phyloP scores from a whole-genome alignment of 2,329 filamentous ascomycete genomes.

The Paraphaeosphaeria sporulosa region DNA sequence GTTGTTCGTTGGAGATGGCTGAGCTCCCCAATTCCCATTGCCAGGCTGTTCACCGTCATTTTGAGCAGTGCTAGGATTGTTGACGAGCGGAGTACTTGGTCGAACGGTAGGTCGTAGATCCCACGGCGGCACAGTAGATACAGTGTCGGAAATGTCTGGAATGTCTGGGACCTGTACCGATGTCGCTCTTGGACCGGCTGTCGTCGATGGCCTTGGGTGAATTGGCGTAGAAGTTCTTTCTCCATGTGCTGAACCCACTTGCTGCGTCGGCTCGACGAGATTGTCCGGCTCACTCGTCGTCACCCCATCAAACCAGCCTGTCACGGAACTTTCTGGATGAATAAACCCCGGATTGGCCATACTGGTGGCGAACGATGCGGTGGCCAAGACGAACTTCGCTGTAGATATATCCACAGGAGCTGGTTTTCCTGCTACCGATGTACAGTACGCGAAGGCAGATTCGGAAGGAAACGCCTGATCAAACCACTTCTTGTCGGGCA shows the following conservation, averaged over 20 bases:
- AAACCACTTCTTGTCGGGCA: slow-evolving; percentile 26
- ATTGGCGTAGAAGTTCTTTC: not conserved
- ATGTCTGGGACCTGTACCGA: not conserved
- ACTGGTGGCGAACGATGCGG: slow-evolving; percentile 15
- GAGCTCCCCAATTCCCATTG: not conserved
- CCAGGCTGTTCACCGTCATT: not conserved
- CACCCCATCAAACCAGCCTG: slow-evolving; percentile 2
- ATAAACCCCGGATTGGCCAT: slow-evolving; percentile 1
- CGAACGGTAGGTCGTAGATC: not conserved
- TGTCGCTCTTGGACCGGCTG: slow-evolving; percentile 9
- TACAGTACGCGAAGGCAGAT: slow-evolving; percentile 25
- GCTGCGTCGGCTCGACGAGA: not conserved
- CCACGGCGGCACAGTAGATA: not conserved
- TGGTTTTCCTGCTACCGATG: slow-evolving; percentile 9
- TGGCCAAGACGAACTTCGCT: slow-evolving; percentile 22
- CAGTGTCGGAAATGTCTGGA: not conserved
- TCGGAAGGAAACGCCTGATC: slow-evolving; percentile 23
- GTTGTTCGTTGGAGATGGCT: not conserved
- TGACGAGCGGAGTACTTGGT: not conserved
- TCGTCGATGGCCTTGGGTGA: slow-evolving; percentile 5
- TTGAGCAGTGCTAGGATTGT: not conserved
- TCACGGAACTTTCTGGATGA: slow-evolving; percentile 10
- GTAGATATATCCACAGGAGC: slow-evolving; percentile 17
- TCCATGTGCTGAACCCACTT: not conserved
- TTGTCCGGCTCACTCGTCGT: slow-evolving; percentile 1